phyloP scores from a whole-genome alignment of 1,139 yeast species.

The Yamadazyma epiphylla region DNA sequence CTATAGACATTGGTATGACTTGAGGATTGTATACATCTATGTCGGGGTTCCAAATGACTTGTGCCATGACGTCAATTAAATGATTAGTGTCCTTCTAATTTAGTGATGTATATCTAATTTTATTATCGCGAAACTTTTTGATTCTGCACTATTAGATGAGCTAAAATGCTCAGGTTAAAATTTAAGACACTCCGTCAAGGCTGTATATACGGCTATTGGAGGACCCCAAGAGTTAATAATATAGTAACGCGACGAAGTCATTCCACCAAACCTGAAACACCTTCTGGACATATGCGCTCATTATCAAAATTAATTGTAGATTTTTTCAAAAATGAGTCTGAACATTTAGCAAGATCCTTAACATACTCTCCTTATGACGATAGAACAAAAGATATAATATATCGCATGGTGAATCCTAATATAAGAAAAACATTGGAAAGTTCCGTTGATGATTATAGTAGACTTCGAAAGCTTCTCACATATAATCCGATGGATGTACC shows the following conservation, averaged over 20 bases:
- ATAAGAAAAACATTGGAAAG: constrained; percentile 10
- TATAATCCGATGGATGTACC: constrained; percentile 32
- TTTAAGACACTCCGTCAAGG: neutral
- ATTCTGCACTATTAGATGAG: too few relatives aligned
- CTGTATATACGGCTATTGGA: neutral
- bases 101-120: neutral
- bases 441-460: constrained; percentile 28
- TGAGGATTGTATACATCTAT: constrained; percentile 43
- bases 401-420: constrained; percentile 5
- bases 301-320: constrained; percentile 10
- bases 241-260: neutral
- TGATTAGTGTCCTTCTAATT: neutral
- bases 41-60: constrained; percentile 47
- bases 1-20: constrained; percentile 40
- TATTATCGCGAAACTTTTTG: neutral
- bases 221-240: neutral
- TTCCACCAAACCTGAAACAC: neutral
- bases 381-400: neutral
- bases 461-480: constrained; percentile 25
- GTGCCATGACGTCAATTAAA: constrained; percentile 27
- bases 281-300: constrained; percentile 1
- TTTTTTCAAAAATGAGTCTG: constrained; percentile 16
- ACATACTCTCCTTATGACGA: constrained; percentile 1
- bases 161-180: constrained; percentile 5
- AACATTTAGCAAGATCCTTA: constrained; percentile 9